Evolutionary conservation across 179 eudicot species (phyloP).

Genomic region (Gypsophila paniculata): DNA sequence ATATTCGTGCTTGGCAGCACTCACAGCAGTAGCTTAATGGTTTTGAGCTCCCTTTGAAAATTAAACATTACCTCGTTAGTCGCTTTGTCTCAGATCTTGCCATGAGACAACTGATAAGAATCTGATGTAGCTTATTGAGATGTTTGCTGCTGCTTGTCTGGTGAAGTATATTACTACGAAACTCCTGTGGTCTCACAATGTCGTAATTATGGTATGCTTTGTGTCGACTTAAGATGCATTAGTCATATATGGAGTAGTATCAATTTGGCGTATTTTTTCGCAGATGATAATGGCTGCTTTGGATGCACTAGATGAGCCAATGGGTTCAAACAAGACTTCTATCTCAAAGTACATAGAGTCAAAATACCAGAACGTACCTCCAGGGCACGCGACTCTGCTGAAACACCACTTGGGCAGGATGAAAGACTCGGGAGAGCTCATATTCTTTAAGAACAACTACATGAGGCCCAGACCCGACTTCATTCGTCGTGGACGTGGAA

Average conservation of each 20-base stretch:
- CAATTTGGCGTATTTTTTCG: neutral
- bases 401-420: constrained; percentile 48
- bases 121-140: too few species aligned
- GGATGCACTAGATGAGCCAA: constrained; percentile 49
- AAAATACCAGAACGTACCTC: constrained; percentile 53
- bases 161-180: too few species aligned
- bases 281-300: constrained; percentile 71
- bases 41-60: too few species aligned
- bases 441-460: constrained; percentile 64
- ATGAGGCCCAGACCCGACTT: constrained; percentile 50
- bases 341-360: constrained; percentile 62
- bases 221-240: constrained; percentile 8
- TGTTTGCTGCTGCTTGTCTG: too few species aligned
- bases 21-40: too few species aligned
- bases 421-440: constrained; percentile 55
- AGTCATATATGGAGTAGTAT: too few species aligned
- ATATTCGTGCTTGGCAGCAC: too few species aligned
- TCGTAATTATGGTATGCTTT: neutral
- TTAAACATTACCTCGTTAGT: too few species aligned
- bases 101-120: too few species aligned
- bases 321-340: constrained; percentile 60
- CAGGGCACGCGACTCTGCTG: constrained; percentile 49
- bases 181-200: too few species aligned
- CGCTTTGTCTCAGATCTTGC: too few species aligned
- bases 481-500: constrained; percentile 65